Evolutionary conservation across 352 stramenopile genomes (phyloP), one percentile per base, ranked within the genome.

Genomic region (Pythium chondricola): DNA sequence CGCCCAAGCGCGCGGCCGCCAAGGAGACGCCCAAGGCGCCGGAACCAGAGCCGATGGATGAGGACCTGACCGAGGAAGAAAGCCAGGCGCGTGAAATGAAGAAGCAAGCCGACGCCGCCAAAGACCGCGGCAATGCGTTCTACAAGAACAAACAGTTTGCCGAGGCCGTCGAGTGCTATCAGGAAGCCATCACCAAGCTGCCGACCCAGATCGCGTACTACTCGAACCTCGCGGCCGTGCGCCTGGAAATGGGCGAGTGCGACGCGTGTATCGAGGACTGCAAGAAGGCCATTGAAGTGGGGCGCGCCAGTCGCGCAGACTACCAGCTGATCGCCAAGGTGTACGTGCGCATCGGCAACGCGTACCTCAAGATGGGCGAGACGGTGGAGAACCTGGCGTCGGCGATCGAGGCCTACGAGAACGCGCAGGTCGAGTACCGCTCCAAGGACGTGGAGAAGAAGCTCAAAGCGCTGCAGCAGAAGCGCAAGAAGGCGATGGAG

Each of bases 91-190:
- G 77, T 9, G 70, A 56, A 17, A 48, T 16, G 1, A 82, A 85
- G 56, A 84, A 93, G 49, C 69, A 67, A 17, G 93, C 95, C 0
- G 72, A 95, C 10, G 82, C 84, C 29, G 81, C 88, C 47, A 99
- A 99, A 71, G 72, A 97, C 41, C 75, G 85, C 31, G 97, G 97
- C 36, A 99, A 99, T 61, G 75, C 81, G 6, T 72, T 98, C 6
- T 99, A 99, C 91, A 98, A 99, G 79, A 53, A 85, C 36, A 98
- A 99, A 66, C 61, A 97, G 58, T 99, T 99, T 60, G 75, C 94
- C 1, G 83, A 94, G 39, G 83, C 83, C 21, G 71, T 99, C 22
- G 84, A 75, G 47, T 88, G 87, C 46, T 99, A 99, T 77, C 83
- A 96, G 20, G 94, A 98, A 62, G 96, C 96, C 2, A 97, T 98